Percentiles rank a stretch among this genome's conserved stretches.
phyloP scores from a whole-genome alignment of 306 rosid genomes.

The Cicer arietinum region DNA sequence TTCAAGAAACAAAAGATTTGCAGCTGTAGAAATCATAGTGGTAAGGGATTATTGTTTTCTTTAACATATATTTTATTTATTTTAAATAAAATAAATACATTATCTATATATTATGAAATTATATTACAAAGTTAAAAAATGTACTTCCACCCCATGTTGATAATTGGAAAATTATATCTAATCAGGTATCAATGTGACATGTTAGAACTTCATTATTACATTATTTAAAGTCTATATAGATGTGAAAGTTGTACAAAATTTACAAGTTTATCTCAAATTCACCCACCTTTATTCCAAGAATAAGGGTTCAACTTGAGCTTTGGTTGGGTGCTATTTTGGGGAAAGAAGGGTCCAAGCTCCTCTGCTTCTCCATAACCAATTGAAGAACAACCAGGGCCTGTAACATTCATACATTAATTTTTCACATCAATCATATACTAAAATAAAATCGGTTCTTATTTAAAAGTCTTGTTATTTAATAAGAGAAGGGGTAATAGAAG shows the following conservation, averaged over 20 bases:
- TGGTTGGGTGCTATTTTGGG: slow-evolving; percentile 68
- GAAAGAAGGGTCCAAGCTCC: slow-evolving; percentile 91
- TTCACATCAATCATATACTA: not conserved
- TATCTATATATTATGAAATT: not conserved
- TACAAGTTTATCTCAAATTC: not conserved
- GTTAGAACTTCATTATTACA: not conserved
- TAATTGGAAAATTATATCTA: too few relatives aligned
- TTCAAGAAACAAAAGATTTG: slow-evolving; percentile 78
- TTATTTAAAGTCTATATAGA: too few relatives aligned
- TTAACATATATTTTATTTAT: not conserved
- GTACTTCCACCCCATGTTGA: not conserved
- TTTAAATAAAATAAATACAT: not conserved
- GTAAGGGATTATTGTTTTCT: not conserved
- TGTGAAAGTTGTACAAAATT: not conserved
- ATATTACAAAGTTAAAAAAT: not conserved
- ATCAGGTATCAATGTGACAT: not conserved
- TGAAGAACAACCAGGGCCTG: slow-evolving; percentile 95
- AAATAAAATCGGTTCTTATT: too few relatives aligned
- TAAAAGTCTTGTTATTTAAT: too few relatives aligned
- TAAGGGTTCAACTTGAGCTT: slow-evolving; percentile 75
- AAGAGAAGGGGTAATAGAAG: too few relatives aligned
- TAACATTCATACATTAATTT: slow-evolving; percentile 26
- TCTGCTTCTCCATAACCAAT: slow-evolving; percentile 85
- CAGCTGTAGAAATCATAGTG: slow-evolving; percentile 53
- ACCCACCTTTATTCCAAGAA: slow-evolving; percentile 77